A percentile compares a stretch with the other conserved stretches of the same genome.
Conservation (phyloP, 306 rosid genomes). For the Rosa chinensis region DNA sequence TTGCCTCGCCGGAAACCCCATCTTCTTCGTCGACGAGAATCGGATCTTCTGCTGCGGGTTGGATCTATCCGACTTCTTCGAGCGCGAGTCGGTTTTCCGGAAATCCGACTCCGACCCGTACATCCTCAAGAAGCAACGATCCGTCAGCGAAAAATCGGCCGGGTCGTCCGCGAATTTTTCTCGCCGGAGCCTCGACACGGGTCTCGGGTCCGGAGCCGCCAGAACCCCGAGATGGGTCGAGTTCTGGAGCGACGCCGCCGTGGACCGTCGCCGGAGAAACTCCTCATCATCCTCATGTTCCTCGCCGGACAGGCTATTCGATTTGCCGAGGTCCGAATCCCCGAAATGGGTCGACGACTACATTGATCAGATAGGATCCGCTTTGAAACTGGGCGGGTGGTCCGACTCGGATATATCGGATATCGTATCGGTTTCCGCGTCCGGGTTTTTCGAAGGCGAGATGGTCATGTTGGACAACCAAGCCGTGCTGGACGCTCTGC, state of each 20-base stretch:
- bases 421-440: slow-evolving; percentile 70
- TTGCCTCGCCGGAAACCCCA: slow-evolving; percentile 83
- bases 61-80: slow-evolving; percentile 93
- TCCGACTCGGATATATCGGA: slow-evolving; percentile 76
- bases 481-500: slow-evolving; percentile 78
- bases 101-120: slow-evolving; percentile 53
- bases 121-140: slow-evolving; percentile 64
- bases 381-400: slow-evolving; percentile 83
- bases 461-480: slow-evolving; percentile 82
- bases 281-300: slow-evolving; percentile 50
- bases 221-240: slow-evolving; percentile 98
- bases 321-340: slow-evolving; percentile 43
- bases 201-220: slow-evolving; percentile 46
- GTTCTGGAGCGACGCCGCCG: slow-evolving; percentile 94
- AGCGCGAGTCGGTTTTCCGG: slow-evolving; percentile 67
- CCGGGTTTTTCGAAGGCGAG: slow-evolving; percentile 79
- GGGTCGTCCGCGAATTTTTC: slow-evolving; percentile 63
- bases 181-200: slow-evolving; percentile 69
- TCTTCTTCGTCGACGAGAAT: slow-evolving; percentile 89
- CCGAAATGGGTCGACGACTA: slow-evolving; percentile 89
- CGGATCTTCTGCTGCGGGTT: slow-evolving; percentile 85
- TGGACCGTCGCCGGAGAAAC: slow-evolving; percentile 67
- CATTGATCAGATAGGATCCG: slow-evolving; percentile 74
- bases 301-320: slow-evolving; percentile 75
- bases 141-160: slow-evolving; percentile 76